A percentile compares a stretch with the other conserved stretches of the same genome.
These are phyloP conservation scores for Neoboletus brunneissimus DNA, from an alignment of 768 basidiomycete genomes.

Conservation along the genomic window DNA sequence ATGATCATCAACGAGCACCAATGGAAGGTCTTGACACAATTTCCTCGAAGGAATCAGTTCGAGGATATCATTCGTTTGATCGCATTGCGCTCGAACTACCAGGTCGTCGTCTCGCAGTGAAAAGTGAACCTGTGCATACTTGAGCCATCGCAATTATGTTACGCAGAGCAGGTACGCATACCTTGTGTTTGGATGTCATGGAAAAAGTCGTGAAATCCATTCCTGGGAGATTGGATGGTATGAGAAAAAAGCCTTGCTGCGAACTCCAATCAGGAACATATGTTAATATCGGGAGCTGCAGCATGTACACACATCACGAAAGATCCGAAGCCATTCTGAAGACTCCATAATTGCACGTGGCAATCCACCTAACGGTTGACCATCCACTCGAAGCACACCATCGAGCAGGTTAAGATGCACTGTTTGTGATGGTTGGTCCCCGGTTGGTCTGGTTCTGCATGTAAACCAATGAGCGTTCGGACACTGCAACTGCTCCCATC, in stretches of 20 bases:
- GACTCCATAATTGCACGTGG: background rate
- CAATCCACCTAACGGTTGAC: conserved; percentile 11
- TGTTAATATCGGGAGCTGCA: background rate
- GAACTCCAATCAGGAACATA: background rate
- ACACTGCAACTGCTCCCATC: conserved; percentile 6
- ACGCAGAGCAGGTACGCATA: background rate
- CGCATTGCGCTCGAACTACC: conserved; percentile 6
- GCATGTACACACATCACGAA: background rate
- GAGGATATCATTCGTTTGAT: background rate
- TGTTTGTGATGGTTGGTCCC: background rate
- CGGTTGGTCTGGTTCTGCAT: background rate
- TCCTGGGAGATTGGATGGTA: background rate
- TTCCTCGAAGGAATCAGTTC: conserved; percentile 18
- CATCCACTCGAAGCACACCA: conserved; percentile 18
- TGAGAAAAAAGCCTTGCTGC: background rate
- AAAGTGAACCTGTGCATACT: conserved; percentile 16
- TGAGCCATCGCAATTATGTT: background rate
- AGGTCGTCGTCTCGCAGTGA: background rate
- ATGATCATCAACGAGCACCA: background rate
- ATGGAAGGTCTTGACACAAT: conserved; percentile 21
- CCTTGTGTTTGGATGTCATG: background rate
- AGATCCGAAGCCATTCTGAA: conserved; percentile 1
- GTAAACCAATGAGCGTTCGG: conserved; percentile 16
- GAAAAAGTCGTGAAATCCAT: background rate
- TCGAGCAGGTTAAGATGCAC: conserved; percentile 10